Evolutionary conservation across 768 basidiomycete species (phyloP).

Genomic region (Trametes meyenii): DNA sequence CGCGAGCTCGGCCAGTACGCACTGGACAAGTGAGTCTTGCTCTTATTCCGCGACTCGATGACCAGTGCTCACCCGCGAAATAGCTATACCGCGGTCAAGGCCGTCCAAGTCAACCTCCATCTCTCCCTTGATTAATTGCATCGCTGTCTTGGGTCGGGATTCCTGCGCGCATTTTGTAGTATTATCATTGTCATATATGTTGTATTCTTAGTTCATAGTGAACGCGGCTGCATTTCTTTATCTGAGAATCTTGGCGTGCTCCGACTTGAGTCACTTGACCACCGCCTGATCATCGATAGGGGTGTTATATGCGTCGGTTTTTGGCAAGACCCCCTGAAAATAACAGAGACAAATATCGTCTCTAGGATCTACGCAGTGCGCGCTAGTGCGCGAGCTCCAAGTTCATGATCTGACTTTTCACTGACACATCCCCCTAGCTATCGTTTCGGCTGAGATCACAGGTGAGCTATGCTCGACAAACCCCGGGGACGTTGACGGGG

Average conservation of each 20-base stretch:
- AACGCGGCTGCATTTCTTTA: neutral
- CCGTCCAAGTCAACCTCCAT: constrained; percentile 60
- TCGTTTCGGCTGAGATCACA: neutral
- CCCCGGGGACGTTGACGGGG: too few species aligned
- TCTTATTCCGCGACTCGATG: neutral
- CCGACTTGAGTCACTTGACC: neutral
- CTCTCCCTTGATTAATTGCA: constrained; percentile 7
- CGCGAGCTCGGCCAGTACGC: constrained; percentile 70
- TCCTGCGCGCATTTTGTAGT: neutral
- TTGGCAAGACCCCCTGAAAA: neutral
- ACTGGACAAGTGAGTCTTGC: constrained; percentile 32
- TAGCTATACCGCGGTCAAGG: constrained; percentile 62
- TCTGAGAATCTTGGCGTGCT: too few species aligned
- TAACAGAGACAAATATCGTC: neutral
- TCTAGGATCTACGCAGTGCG: too few species aligned
- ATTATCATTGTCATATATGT: neutral
- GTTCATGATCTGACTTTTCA: neutral
- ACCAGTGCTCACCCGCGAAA: neutral
- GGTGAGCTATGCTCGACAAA: neutral
- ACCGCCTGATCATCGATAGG: too few species aligned
- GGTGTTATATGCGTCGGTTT: neutral
- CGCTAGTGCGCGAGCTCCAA: too few species aligned
- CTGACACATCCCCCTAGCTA: neutral
- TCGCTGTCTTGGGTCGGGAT: neutral
- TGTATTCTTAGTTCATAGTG: constrained; percentile 7